Base-by-base conservation (phyloP, 2,329 filamentous ascomycete species). In the Neoarthrinium moseri region DNA sequence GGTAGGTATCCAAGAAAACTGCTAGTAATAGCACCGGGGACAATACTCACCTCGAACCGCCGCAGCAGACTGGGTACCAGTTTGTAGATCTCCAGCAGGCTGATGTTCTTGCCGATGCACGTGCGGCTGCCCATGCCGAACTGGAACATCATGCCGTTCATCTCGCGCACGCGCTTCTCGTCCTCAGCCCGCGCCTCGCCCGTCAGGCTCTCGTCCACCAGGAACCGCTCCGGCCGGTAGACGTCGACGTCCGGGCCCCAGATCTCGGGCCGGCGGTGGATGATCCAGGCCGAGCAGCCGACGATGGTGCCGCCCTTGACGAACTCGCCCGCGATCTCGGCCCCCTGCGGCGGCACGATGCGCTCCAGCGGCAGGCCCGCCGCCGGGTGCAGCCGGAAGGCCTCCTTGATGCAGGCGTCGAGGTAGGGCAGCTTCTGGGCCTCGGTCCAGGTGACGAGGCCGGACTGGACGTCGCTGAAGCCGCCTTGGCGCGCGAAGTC, bases 361-460 rank as follows among this genome's bases (percentile, higher is more conserved):
- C 89, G 78, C 64, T 92, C 88, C 34, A 92, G 72, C 0, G 84
- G 82, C 5, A 91, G 69, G 0, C 87, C 88, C 0, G 85, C 77
- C 0, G 87, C 86, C 0, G 89, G 88, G 61, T 91, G 86, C 55
- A 90, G 61, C 11, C 87, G 80, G 69, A 91, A 88, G 4, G 84
- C 80, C 63, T 94, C 89, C 58, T 91, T 88, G 56, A 92, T 77
- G 45, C 83, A 84, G 4, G 87, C 88, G 57, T 91, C 86, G 5
- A 94, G 79, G 61, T 91, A 94, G 0, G 81, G 80, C 2, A 94
- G 73, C 45, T 78, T 79, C 61, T 89, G 85, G 39, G 75, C 77
- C 64, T 91, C 84, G 27, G 79, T 61, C 80, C 85, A 89, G 2
- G 81, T 84, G 5, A 90, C 84, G 4, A 83, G 74, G 6, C 80